Conservation (phyloP, 2,329 filamentous ascomycete species). For the Fusarium sublunatum region DNA sequence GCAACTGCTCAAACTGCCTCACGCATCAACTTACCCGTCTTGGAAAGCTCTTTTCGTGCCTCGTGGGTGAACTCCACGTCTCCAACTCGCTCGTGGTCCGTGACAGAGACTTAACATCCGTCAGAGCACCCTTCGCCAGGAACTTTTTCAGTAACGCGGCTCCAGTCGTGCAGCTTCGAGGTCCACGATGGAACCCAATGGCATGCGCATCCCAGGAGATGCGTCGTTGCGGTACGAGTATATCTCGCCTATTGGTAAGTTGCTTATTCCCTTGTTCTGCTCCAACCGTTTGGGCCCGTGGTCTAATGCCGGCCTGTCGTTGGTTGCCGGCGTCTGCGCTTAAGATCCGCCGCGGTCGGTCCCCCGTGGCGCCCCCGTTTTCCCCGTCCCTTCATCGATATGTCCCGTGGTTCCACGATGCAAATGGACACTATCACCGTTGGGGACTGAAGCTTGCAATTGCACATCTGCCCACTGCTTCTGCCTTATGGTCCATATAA, state of each 20-base stretch:
- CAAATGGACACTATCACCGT: conserved; percentile 17
- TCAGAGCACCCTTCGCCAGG: conserved; percentile 26
- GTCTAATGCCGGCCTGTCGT: conserved; percentile 56
- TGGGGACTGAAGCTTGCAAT: conserved; percentile 3
- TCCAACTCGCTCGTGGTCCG: conserved; percentile 21
- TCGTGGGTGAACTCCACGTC: conserved; percentile 20
- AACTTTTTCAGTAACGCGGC: conserved; percentile 33
- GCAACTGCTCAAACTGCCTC: conserved; percentile 19
- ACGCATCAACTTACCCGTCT: conserved; percentile 47
- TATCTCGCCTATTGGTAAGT: conserved; percentile 68
- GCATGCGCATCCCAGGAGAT: conserved; percentile 60
- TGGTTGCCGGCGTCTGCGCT: conserved; percentile 54
- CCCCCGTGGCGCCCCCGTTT: conserved; percentile 42
- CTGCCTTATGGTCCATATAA: conserved; percentile 4
- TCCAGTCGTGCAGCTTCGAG: conserved; percentile 34
- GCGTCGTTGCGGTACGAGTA: conserved; percentile 57
- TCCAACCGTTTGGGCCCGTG: conserved; percentile 62
- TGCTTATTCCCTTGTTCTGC: conserved; percentile 48
- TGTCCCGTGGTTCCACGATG: conserved; percentile 24
- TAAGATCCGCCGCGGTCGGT: conserved; percentile 42
- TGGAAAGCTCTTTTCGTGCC: conserved; percentile 36
- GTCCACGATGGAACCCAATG: conserved; percentile 53
- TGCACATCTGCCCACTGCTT: conserved; percentile 3
- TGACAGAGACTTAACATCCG: conserved; percentile 28
- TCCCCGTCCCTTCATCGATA: conserved; percentile 36